These are phyloP conservation scores for Lichtheimia ornata DNA, from an alignment of 371 early-diverging fungal genomes.

Conservation along the genomic window DNA sequence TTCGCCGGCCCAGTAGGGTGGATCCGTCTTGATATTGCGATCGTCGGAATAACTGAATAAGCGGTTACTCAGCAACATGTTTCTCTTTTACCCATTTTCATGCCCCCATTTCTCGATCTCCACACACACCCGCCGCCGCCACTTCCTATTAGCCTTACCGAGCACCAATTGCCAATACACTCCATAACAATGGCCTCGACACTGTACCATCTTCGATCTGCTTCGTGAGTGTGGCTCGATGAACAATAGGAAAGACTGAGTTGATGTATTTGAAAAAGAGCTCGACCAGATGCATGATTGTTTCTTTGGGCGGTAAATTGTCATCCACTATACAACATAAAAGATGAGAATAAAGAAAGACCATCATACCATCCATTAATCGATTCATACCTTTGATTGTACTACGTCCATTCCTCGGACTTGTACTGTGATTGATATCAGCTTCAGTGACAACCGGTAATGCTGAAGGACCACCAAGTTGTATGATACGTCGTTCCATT, in stretches of 20 bases:
- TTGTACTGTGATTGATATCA: not conserved
- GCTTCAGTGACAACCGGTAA: constrained; percentile 3
- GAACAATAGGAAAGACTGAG: constrained; percentile 57
- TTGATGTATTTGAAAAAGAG: constrained; percentile 62
- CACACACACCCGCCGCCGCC: not conserved
- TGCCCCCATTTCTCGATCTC: not conserved
- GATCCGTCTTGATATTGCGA: constrained; percentile 42
- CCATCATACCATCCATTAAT: too few relatives aligned
- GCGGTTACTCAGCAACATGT: not conserved
- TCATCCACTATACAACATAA: constrained; percentile 9
- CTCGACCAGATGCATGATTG: constrained; percentile 54
- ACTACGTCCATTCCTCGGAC: not conserved
- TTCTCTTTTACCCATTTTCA: not conserved
- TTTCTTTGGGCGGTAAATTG: constrained; percentile 47
- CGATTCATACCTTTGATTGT: not conserved
- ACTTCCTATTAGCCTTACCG: constrained; percentile 25
- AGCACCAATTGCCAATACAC: constrained; percentile 47
- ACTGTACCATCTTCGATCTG: constrained; percentile 36
- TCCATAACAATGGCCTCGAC: constrained; percentile 42
- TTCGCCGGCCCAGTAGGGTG: constrained; percentile 51
- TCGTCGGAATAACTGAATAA: constrained; percentile 44
- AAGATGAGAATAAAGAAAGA: too few relatives aligned
- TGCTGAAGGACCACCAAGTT: constrained; percentile 15
- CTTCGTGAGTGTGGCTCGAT: constrained; percentile 35
- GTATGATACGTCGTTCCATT: constrained; percentile 54